Base-by-base conservation (phyloP, 495 filamentous ascomycete genomes). In the Alectoria sarmentosa region DNA sequence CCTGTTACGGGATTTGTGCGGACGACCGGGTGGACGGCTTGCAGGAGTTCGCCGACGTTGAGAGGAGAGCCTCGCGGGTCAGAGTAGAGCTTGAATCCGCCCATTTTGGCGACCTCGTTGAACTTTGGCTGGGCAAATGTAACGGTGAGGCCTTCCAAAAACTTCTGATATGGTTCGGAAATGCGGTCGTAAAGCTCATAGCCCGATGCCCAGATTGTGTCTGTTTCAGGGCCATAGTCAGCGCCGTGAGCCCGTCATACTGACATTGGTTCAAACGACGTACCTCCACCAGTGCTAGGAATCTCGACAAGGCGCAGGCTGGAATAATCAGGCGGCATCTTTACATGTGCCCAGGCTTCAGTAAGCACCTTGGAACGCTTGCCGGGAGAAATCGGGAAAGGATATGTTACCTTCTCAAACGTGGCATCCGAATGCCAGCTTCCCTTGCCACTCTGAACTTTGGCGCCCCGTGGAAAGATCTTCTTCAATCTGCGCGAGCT, bases 1-100 rank as follows among this genome's bases (percentile, higher is more conserved):
- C 90, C 90, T 0, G 90, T 91, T 1, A 88, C 83, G 0, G 87
- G 85, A 72, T 89, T 86, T 26, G 85, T 88, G n/a, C 87, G 82
- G 32, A 88, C 72, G 8, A 88, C 79, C 0, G 86, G 85, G 69
- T 89, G 86, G 15, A 81, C 72, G 17, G 84, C 82, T 36, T 74
- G 77, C 21, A 89, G 73, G 3, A 77, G 72, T 14, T 74, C 74
- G 60, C 84, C 86, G 3, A 78, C 69, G 69, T 89, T 89, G 63
- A 82, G 78, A 1, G 85, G 86, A 0, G 81, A 74, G 21, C 86
- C 86, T 17, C 86, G 81, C 23, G 67, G 49, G 41, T 66, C 75
- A 14, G 77, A 68, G 69, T 79, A 83, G 46, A 88, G 66, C 58
- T 76, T 65, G 72, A 82, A 83, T 39, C 74, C 76, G 66, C 76